phyloP scores from a whole-genome alignment of 2,329 filamentous ascomycete species.

The Paraconiothyrium brasiliense region DNA sequence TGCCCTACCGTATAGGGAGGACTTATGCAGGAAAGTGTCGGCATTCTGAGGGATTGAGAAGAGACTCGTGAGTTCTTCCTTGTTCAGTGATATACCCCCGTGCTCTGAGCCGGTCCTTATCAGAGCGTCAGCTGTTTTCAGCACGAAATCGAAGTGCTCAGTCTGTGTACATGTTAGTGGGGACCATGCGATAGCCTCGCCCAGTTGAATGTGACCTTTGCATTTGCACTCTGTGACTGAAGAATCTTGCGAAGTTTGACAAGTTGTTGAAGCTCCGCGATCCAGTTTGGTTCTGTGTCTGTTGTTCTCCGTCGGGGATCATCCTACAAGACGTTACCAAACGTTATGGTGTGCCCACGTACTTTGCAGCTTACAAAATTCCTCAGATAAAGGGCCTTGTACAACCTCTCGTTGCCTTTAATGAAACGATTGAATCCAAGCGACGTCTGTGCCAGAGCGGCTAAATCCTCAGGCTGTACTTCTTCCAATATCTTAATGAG shows the following conservation, averaged over 20 bases:
- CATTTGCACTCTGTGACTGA: slow-evolving; percentile 48
- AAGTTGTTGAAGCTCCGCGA: slow-evolving; percentile 38
- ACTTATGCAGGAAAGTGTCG: slow-evolving; percentile 70
- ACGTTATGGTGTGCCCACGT: neutral
- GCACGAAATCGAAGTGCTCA: slow-evolving; percentile 46
- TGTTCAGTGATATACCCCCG: slow-evolving; percentile 57
- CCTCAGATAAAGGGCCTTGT: slow-evolving; percentile 69
- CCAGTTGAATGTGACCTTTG: slow-evolving; percentile 46
- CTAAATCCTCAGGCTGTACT: slow-evolving; percentile 43
- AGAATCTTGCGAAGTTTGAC: slow-evolving; percentile 56
- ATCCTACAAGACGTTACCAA: slow-evolving; percentile 43
- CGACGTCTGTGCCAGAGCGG: slow-evolving; percentile 41
- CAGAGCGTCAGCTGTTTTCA: slow-evolving; percentile 53
- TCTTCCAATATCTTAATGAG: slow-evolving; percentile 47
- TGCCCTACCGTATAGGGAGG: slow-evolving; percentile 65
- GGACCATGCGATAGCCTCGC: too few relatives aligned
- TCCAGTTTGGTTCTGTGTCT: slow-evolving; percentile 44
- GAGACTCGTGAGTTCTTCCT: slow-evolving; percentile 45
- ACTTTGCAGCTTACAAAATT: slow-evolving; percentile 58
- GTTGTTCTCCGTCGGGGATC: slow-evolving; percentile 43
- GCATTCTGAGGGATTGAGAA: slow-evolving; percentile 62
- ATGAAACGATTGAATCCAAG: slow-evolving; percentile 63
- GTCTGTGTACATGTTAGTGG: slow-evolving; percentile 28
- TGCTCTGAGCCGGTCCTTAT: slow-evolving; percentile 48
- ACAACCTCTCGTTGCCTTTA: slow-evolving; percentile 66